Percentiles rank a stretch among this genome's conserved stretches.
phyloP scores from a whole-genome alignment of 768 basidiomycete species.

The Kwoniella dendrophila region DNA sequence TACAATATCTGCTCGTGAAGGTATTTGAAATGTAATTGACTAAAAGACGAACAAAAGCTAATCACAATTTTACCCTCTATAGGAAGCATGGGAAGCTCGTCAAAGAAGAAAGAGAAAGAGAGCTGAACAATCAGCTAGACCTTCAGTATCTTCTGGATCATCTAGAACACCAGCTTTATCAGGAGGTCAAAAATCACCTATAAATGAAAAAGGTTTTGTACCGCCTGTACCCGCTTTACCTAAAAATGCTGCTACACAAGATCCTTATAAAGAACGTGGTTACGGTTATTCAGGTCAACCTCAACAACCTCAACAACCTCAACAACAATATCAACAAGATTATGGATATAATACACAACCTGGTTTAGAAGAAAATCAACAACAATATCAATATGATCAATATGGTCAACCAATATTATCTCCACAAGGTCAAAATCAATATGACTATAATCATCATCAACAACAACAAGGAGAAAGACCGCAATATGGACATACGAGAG shows the following conservation, averaged over 20 bases:
- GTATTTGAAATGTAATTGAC: not conserved
- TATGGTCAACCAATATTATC: constrained; percentile 20
- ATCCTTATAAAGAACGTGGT: constrained; percentile 19
- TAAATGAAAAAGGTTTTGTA: constrained; percentile 28
- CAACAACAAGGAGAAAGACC: not conserved
- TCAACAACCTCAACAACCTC: constrained; percentile 9
- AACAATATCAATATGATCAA: constrained; percentile 13
- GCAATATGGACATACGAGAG: constrained; percentile 3
- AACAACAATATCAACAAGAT: constrained; percentile 9
- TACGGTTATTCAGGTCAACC: constrained; percentile 26
- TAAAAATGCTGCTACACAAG: constrained; percentile 16
- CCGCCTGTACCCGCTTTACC: constrained; percentile 34
- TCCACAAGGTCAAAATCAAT: no score
- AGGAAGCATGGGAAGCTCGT: constrained; percentile 23
- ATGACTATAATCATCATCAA: not conserved
- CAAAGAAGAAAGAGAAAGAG: constrained; percentile 21
- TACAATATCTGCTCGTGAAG: no score
- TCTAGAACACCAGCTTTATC: constrained; percentile 14
- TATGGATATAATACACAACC: constrained; percentile 19
- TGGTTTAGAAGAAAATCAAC: not conserved
- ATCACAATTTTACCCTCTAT: not conserved
- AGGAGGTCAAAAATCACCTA: constrained; percentile 18
- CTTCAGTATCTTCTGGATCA: constrained; percentile 23
- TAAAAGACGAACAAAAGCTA: not conserved
- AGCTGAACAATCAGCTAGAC: constrained; percentile 19